Percentiles rank a stretch among this genome's conserved stretches.
These are phyloP conservation scores for Fusarium clavum DNA, from an alignment of 2,329 filamentous ascomycete species.

Conservation along the genomic window DNA sequence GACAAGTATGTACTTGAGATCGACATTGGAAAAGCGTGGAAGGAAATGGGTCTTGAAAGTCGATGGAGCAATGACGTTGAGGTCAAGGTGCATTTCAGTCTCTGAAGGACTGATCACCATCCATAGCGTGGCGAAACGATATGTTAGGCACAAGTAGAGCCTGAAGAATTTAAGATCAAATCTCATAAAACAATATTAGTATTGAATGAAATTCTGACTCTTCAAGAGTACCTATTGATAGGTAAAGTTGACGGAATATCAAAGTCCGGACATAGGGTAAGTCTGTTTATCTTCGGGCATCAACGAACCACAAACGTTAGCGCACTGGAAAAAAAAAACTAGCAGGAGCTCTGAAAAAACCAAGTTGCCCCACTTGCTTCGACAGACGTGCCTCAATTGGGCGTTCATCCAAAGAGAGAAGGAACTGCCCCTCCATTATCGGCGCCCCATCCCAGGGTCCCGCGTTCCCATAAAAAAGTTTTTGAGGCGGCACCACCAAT, in stretches of 20 bases:
- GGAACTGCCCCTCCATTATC: constrained; percentile 30
- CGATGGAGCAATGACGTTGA: constrained; percentile 86
- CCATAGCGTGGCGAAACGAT: neutral
- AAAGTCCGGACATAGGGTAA: neutral
- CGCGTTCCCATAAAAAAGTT: constrained; percentile 56
- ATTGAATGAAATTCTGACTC: neutral
- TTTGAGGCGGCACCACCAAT: constrained; percentile 48
- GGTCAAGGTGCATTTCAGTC: constrained; percentile 69
- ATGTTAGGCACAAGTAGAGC: neutral
- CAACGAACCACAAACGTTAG: constrained; percentile 14
- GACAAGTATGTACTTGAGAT: constrained; percentile 76
- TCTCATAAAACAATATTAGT: neutral
- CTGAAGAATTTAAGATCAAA: neutral
- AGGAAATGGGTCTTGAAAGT: constrained; percentile 73
- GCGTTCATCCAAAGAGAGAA: constrained; percentile 5
- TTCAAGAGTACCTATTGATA: neutral
- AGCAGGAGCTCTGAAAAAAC: neutral
- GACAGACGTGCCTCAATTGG: neutral
- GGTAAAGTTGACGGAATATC: neutral
- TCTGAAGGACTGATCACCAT: constrained; percentile 41
- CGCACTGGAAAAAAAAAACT: constrained; percentile 7
- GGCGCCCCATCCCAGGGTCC: constrained; percentile 36
- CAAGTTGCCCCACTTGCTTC: constrained; percentile 1
- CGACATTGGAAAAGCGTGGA: constrained; percentile 82
- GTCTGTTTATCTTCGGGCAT: neutral